phyloP scores from a whole-genome alignment of 2,329 filamentous ascomycete genomes.

The Talaromyces sp. region DNA sequence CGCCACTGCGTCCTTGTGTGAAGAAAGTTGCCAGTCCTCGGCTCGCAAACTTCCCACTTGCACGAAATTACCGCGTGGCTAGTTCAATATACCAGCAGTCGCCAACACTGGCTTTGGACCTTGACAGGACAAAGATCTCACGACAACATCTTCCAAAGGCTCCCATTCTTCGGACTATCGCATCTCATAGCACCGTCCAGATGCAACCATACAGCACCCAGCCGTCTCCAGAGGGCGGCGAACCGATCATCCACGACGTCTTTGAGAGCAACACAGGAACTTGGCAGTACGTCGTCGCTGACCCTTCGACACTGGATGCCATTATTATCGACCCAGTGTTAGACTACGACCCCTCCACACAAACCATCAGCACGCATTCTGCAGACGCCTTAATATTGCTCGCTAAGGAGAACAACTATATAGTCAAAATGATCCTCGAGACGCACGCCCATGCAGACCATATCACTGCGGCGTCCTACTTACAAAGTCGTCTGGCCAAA shows the following conservation, averaged over 20 bases:
- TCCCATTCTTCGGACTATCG: neutral
- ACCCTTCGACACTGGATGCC: slow-evolving; percentile 48
- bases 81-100: neutral
- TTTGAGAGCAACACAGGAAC: slow-evolving; percentile 42
- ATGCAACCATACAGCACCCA: slow-evolving; percentile 3
- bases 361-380: slow-evolving; percentile 47
- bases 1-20: neutral
- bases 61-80: neutral
- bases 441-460: slow-evolving; percentile 63
- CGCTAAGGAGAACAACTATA: slow-evolving; percentile 47
- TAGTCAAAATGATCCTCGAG: slow-evolving; percentile 54
- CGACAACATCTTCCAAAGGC: neutral
- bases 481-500: slow-evolving; percentile 46
- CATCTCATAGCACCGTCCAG: neutral
- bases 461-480: slow-evolving; percentile 57
- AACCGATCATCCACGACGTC: slow-evolving; percentile 29
- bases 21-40: neutral
- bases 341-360: slow-evolving; percentile 50
- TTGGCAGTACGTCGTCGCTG: slow-evolving; percentile 44
- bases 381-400: slow-evolving; percentile 53
- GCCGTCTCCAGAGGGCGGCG: neutral
- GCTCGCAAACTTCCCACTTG: no score
- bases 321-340: slow-evolving; percentile 62
- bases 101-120: no score
- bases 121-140: no score